phyloP scores from a whole-genome alignment of 1,139 yeast species.

The Saccharomycopsis crataegensis region DNA sequence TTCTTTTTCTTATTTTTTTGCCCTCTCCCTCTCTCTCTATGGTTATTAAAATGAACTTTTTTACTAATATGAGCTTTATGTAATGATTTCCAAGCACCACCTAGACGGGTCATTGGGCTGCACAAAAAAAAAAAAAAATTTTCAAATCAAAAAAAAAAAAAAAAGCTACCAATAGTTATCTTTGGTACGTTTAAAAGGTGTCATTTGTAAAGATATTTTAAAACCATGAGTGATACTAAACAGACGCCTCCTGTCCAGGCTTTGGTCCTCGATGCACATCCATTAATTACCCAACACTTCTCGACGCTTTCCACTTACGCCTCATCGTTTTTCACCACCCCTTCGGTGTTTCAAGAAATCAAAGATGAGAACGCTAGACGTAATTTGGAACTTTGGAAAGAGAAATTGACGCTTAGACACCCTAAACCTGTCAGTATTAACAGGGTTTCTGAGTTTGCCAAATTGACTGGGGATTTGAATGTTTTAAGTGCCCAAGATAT shows the following conservation, averaged over 20 bases:
- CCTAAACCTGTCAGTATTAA: conserved; percentile 62
- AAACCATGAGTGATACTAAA: too few relatives aligned
- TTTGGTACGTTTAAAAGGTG: neutral
- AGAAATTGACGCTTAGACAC: conserved; percentile 51
- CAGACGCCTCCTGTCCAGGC: conserved; percentile 27
- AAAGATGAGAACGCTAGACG: conserved; percentile 78
- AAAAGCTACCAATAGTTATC: too few relatives aligned
- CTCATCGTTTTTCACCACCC: conserved; percentile 70
- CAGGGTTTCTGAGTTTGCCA: conserved; percentile 69
- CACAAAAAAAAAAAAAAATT: too few relatives aligned
- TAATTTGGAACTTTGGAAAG: conserved; percentile 74
- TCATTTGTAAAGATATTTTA: too few relatives aligned
- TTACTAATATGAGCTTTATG: too few relatives aligned
- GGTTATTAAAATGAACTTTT: neutral
- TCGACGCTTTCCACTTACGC: conserved; percentile 68
- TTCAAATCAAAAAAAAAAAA: too few relatives aligned
- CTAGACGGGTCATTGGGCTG: too few relatives aligned
- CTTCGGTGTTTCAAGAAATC: conserved; percentile 82
- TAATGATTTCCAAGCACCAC: too few relatives aligned
- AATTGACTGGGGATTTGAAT: conserved; percentile 81
- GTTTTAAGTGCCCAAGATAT: conserved; percentile 89
- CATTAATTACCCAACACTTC: conserved; percentile 82
- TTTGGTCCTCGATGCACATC: conserved; percentile 89
- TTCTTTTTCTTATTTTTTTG: neutral
- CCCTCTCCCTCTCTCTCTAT: neutral